Base-by-base conservation (phyloP, 306 rosid genomes). In the Sindora glabra region DNA sequence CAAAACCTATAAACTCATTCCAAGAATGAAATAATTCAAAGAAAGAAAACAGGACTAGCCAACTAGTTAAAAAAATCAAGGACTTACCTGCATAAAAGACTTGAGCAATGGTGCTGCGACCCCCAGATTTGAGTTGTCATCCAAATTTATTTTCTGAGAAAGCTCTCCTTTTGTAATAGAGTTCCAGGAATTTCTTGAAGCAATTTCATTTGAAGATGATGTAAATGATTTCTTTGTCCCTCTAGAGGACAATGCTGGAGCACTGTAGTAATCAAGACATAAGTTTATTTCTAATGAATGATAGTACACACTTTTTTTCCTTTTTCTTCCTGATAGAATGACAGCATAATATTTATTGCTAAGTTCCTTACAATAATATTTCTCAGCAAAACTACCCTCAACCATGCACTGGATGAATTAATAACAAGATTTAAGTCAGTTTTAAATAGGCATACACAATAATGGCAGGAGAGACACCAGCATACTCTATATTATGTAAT, bases 241-340 rank as follows among this genome's bases (percentile, higher is more conserved):
- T 73, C 89, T 86, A 68, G 96, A 84, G 59, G 99, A 92, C 77
- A 92, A 80, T 62, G 81, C 96, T 21, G 99, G 99, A 52, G 99
- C 94, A 80, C 99, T 92, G 79, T 22, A 78, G 61, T 41, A 42
- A 67, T 41, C 72, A 73, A 62, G 42, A 49, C 34, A 5, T 49
- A 70, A 49, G 36, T 30, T 71, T 29, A 53, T 7, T 33, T 65
- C 41, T 65, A 37, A 40, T 65, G 59, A 41, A 39, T 53, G 55
- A 23, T 54, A 29, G 37, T 73, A 22, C 34, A 16, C 21, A 50
- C 34, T 44, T n/a, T n/a, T n/a, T n/a, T n/a, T n/a, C n/a, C n/a
- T n/a, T n/a, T n/a, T n/a, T n/a, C n/a, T n/a, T n/a, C n/a, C n/a
- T n/a, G n/a, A n/a, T n/a, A n/a, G n/a, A n/a, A n/a, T n/a, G n/a